These are phyloP conservation scores for Neurospora tetrasperma DNA, from an alignment of 495 filamentous ascomycete genomes.

Conservation along the genomic window DNA sequence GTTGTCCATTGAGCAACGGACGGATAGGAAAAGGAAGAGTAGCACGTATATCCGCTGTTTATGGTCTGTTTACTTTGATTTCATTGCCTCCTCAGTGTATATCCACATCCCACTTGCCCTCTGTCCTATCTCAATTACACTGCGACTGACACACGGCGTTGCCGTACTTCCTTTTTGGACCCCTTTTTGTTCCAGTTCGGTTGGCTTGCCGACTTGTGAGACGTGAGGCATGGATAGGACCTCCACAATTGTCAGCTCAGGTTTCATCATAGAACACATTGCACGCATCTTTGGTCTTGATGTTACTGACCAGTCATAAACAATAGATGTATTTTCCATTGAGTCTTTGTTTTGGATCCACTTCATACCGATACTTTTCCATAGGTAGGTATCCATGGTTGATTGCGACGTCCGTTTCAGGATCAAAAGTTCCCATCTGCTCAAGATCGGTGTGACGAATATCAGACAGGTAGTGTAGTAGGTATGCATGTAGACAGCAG, in stretches of 20 bases:
- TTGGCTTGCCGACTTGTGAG: not conserved
- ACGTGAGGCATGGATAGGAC: not conserved
- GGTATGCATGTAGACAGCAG: not conserved
- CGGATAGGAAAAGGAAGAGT: not conserved
- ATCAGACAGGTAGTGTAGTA: not conserved
- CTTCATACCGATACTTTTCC: not conserved
- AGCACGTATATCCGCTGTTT: not conserved
- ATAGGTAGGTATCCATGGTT: too few relatives aligned
- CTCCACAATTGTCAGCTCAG: not conserved
- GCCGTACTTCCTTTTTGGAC: not conserved
- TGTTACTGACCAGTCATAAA: not conserved
- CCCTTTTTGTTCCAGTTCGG: not conserved
- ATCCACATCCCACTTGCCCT: not conserved
- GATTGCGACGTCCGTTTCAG: not conserved
- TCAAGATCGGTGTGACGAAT: not conserved
- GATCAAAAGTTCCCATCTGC: not conserved
- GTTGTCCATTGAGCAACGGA: not conserved
- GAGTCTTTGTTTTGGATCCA: not conserved
- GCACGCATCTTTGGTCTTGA: not conserved
- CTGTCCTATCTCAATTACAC: not conserved
- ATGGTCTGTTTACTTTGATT: not conserved
- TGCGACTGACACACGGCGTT: not conserved
- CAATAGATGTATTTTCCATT: not conserved
- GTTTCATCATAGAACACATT: not conserved
- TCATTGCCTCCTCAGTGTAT: not conserved